Evolutionary conservation across 73 alveolate species (phyloP).

Genomic region (Paramecium octaurelia): DNA sequence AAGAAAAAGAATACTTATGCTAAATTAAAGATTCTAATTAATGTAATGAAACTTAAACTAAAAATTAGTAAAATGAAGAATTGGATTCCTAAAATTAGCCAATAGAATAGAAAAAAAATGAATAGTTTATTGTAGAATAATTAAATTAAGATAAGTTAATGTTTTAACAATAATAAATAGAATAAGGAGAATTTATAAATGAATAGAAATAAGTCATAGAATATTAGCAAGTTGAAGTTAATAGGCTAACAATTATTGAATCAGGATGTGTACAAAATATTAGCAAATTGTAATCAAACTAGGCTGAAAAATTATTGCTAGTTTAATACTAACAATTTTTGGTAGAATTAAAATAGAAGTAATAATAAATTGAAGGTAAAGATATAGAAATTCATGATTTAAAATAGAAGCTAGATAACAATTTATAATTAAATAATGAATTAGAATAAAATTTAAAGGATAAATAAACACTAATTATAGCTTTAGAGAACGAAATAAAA

Average conservation of each 20-base stretch:
- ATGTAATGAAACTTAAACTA: too few relatives aligned
- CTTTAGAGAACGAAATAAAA: background rate
- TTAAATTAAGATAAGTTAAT: background rate
- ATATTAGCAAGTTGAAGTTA: background rate
- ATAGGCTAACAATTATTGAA: too few relatives aligned
- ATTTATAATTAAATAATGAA: background rate
- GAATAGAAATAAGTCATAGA: too few relatives aligned
- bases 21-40: too few relatives aligned
- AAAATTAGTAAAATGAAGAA: background rate
- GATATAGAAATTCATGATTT: background rate
- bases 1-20: too few relatives aligned
- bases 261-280: too few relatives aligned
- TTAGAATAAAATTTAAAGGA: background rate
- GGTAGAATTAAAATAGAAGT: background rate
- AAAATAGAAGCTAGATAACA: background rate
- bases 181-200: too few relatives aligned
- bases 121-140: background rate
- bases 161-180: too few relatives aligned
- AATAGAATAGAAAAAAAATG: too few relatives aligned
- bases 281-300: background rate
- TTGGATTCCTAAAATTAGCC: background rate
- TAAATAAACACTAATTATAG: background rate
- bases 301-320: background rate
- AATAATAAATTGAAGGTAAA: background rate
- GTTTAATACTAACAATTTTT: background rate